Evolutionary conservation across 495 filamentous ascomycete genomes (phyloP).

Genomic region (Xylaria grammica): DNA sequence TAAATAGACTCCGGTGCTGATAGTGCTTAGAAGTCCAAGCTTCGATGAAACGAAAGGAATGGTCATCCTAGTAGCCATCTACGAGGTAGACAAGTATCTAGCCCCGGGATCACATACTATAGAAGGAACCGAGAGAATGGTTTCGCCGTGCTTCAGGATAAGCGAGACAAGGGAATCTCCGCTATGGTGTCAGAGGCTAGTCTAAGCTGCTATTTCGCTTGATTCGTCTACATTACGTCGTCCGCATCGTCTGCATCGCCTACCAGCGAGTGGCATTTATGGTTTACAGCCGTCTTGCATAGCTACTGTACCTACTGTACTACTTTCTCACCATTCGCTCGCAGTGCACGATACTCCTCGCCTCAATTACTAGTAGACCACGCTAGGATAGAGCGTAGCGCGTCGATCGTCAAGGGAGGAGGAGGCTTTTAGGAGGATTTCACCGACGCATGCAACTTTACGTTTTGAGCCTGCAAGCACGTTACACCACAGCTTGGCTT

Average conservation of each 20-base stretch:
- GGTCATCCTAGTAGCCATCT: neutral
- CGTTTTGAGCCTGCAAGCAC: constrained; percentile 19
- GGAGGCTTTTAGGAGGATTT: constrained; percentile 16
- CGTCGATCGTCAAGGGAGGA: constrained; percentile 15
- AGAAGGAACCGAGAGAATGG: constrained; percentile 17
- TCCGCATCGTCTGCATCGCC: neutral
- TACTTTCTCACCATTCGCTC: neutral
- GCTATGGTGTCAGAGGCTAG: constrained; percentile 1
- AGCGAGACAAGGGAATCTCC: constrained; percentile 1
- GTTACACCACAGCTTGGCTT: constrained; percentile 12
- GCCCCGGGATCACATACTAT: neutral
- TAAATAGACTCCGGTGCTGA: too few relatives aligned
- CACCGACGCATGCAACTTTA: constrained; percentile 21
- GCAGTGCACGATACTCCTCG: neutral
- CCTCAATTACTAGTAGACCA: too few relatives aligned
- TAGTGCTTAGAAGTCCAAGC: too few relatives aligned
- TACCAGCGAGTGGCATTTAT: neutral
- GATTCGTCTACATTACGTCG: too few relatives aligned
- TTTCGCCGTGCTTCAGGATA: constrained; percentile 10
- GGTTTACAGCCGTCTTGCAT: neutral
- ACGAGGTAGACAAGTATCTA: neutral
- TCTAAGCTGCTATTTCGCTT: neutral
- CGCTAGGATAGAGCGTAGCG: constrained; percentile 1
- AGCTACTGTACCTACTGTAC: neutral
- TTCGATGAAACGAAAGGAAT: neutral